A percentile compares a stretch with the other conserved stretches of the same genome.
Evolutionary conservation across 306 rosid species (phyloP).

Genomic region (Erythrophleum fordii): DNA sequence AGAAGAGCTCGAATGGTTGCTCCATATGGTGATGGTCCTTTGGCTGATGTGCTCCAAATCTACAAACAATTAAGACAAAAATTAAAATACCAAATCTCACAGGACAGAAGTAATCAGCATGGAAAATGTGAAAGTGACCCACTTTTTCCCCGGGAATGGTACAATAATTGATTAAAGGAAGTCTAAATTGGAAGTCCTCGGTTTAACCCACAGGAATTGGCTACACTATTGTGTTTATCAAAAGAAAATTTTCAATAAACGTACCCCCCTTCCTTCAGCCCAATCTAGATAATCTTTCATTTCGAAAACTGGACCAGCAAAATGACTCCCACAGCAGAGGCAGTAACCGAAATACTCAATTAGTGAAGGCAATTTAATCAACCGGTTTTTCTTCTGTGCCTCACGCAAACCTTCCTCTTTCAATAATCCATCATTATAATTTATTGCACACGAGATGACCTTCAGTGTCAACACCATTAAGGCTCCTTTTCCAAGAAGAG

Average conservation of each 20-base stretch:
- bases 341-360: slow-evolving; percentile 89
- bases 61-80: slow-evolving; percentile 29
- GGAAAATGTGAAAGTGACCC: not conserved
- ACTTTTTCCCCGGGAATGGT: not conserved
- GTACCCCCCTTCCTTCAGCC: slow-evolving; percentile 91
- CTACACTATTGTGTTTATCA: not conserved
- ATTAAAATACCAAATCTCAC: slow-evolving; percentile 11
- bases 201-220: not conserved
- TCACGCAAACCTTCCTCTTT: slow-evolving; percentile 86
- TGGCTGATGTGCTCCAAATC: slow-evolving; percentile 80
- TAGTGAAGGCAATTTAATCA: slow-evolving; percentile 73
- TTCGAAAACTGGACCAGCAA: slow-evolving; percentile 98
- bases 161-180: not conserved
- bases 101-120: not conserved
- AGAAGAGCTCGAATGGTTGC: slow-evolving; percentile 78
- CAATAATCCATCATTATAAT: slow-evolving; percentile 84
- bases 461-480: slow-evolving; percentile 92
- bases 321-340: slow-evolving; percentile 91
- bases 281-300: slow-evolving; percentile 95
- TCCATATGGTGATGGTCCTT: slow-evolving; percentile 78
- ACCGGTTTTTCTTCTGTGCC: slow-evolving; percentile 81
- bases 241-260: slow-evolving; percentile 14
- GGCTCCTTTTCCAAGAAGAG: slow-evolving; percentile 64
- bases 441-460: slow-evolving; percentile 87
- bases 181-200: not conserved